phyloP scores from a whole-genome alignment of 371 early-diverging fungal species.

The Dinochytrium kinnereticum region DNA sequence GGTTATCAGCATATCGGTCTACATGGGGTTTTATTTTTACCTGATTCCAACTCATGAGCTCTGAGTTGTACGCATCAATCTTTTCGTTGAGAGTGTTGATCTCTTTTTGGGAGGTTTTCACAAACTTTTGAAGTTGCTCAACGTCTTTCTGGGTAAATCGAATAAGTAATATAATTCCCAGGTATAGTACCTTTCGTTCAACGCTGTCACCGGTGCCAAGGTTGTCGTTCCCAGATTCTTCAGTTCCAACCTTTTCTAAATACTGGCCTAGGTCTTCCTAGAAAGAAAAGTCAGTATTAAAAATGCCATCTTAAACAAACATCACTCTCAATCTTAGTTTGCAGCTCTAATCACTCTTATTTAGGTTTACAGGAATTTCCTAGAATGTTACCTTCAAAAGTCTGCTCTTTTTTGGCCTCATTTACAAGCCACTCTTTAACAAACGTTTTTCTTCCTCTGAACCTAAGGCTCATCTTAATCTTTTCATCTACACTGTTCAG shows the following conservation, averaged over 20 bases:
- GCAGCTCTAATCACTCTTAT: background rate
- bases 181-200: conserved; percentile 3
- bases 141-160: background rate
- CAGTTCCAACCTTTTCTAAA: background rate
- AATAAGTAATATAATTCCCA: background rate
- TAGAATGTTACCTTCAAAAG: conserved; percentile 6
- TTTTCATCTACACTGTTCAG: conserved; percentile 25
- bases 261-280: background rate
- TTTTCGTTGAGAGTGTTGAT: background rate
- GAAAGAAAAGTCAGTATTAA: background rate
- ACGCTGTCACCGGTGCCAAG: background rate
- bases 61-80: conserved; percentile 7
- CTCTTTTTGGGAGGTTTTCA: background rate
- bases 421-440: conserved; percentile 31
- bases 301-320: background rate
- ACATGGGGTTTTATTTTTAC: background rate
- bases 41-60: conserved; percentile 13
- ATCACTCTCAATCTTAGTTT: background rate
- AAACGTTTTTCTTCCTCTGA: conserved; percentile 27
- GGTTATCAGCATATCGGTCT: background rate
- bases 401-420: conserved; percentile 7
- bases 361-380: background rate
- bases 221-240: background rate
- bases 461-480: conserved; percentile 26
- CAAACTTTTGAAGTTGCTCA: background rate